Conservation (phyloP, 2,329 filamentous ascomycete species). For the Parastagonospora avenae region DNA sequence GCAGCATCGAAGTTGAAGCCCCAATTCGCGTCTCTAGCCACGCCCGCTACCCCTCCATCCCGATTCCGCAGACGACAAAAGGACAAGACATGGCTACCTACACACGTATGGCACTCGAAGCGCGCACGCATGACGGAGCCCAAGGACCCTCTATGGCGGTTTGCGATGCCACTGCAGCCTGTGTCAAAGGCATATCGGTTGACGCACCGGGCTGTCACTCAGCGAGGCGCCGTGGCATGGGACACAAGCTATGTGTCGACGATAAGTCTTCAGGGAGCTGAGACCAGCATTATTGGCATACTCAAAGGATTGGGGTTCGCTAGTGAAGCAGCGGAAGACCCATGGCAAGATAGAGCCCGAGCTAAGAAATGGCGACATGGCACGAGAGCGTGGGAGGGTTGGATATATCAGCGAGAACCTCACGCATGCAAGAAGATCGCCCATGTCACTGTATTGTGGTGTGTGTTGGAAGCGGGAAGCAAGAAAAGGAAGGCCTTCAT, state of each 20-base stretch:
- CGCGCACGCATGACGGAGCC: slow-evolving; percentile 85
- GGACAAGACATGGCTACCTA: slow-evolving; percentile 92
- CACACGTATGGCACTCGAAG: slow-evolving; percentile 93
- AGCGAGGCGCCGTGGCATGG: slow-evolving; percentile 82
- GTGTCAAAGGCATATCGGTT: slow-evolving; percentile 89
- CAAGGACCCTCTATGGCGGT: slow-evolving; percentile 83
- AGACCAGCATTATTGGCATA: slow-evolving; percentile 67
- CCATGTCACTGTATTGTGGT: slow-evolving; percentile 78
- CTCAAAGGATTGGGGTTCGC: slow-evolving; percentile 66
- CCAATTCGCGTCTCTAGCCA: slow-evolving; percentile 71
- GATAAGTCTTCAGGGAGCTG: slow-evolving; percentile 73
- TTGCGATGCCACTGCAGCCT: slow-evolving; percentile 81
- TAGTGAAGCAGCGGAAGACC: slow-evolving; percentile 57
- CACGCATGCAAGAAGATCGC: slow-evolving; percentile 64
- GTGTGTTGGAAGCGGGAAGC: slow-evolving; percentile 40
- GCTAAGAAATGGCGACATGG: slow-evolving; percentile 74
- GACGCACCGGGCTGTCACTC: slow-evolving; percentile 78
- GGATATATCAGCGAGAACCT: slow-evolving; percentile 62
- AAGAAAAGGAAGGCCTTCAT: slow-evolving; percentile 65
- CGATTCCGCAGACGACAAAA: slow-evolving; percentile 86
- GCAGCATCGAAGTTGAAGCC: slow-evolving; percentile 63
- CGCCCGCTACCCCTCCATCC: slow-evolving; percentile 64
- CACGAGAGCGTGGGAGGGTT: slow-evolving; percentile 62
- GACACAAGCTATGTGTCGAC: slow-evolving; percentile 95
- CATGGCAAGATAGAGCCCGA: slow-evolving; percentile 59